These are phyloP conservation scores for Catunica adiposa DNA, from an alignment of 2,329 filamentous ascomycete species.

Conservation along the genomic window DNA sequence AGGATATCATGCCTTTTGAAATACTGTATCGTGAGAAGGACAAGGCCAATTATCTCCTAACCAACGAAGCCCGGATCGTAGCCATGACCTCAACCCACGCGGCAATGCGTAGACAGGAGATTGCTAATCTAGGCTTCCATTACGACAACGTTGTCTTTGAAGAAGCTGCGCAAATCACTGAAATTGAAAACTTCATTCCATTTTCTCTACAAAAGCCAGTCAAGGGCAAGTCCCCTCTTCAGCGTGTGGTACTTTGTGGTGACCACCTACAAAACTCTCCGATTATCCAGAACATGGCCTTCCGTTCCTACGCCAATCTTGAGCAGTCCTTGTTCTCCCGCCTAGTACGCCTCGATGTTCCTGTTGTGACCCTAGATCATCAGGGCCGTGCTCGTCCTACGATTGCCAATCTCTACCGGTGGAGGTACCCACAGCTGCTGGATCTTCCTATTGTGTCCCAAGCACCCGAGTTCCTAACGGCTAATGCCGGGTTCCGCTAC, in stretches of 20 bases:
- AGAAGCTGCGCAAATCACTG: constrained; percentile 93
- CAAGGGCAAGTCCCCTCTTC: constrained; percentile 56
- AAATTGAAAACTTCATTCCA: constrained; percentile 93
- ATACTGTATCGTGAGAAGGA: constrained; percentile 76
- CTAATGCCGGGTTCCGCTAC: constrained; percentile 82
- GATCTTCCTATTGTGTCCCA: constrained; percentile 61
- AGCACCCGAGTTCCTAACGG: constrained; percentile 53
- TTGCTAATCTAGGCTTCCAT: constrained; percentile 79
- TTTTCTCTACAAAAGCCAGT: constrained; percentile 75
- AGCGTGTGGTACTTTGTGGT: constrained; percentile 80
- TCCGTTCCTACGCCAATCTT: constrained; percentile 86
- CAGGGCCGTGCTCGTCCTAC: constrained; percentile 81
- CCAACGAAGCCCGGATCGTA: constrained; percentile 90
- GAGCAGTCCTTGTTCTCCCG: constrained; percentile 91
- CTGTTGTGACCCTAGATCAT: constrained; percentile 74
- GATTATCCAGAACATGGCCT: constrained; percentile 84
- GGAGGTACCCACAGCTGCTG: constrained; percentile 71
- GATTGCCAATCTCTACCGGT: constrained; percentile 79
- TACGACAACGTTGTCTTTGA: constrained; percentile 99
- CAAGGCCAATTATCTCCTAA: constrained; percentile 87
- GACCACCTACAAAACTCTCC: constrained; percentile 96
- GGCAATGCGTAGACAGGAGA: constrained; percentile 82
- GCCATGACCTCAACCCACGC: constrained; percentile 99
- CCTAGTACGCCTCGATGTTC: constrained; percentile 81
- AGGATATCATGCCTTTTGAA: constrained; percentile 89